Base-by-base conservation (phyloP, 352 stramenopile genomes). In the Pythium myriotylum region DNA sequence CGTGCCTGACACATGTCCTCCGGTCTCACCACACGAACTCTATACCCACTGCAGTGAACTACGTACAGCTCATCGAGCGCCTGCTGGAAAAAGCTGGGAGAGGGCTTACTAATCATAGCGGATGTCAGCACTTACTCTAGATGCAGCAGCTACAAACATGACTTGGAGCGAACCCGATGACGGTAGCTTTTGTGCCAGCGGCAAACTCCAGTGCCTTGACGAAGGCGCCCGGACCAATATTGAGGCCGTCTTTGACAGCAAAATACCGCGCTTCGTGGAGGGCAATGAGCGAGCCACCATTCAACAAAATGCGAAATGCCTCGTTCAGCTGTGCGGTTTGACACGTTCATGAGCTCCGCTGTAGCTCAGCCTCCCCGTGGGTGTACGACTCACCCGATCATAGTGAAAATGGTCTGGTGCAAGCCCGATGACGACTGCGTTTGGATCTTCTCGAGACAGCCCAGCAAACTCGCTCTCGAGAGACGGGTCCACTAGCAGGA, bases 351-450 rank as follows among this genome's bases (percentile, higher is more conserved):
- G 24, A 40, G 16, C 4, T 52, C 13, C 3, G 9, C 12, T 35
- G 17, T n/a, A 16, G 59, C 20, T 43, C 3, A 35, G 5, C 24
- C 48, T 43, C 23, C n/a, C 39, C 16, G n/a, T n/a, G n/a, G n/a
- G n/a, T 42, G n/a, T 22, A n/a, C 40, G 22, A 24, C 37, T 39
- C 23, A 84, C 79, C 52, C 74, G 81, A 42, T 72, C 55, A 55
- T 88, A 88, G 65, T 88, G 73, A 57, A 88, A 88, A 8, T 79
- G 64, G 17, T 77, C 57, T 0, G 74, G 76, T 26, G 76, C 74
- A 10, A 86, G 51, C 1, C 74, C 79, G 13, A 88, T 55, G n/a
- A 88, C 74, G n/a, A 86, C 79, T 0, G 74, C 79, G 47, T 84
- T 88, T 24, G 79, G 79, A 48, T 81, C 66, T 3, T 65, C 53